Conservation (phyloP, 1,284 basidiomycete species). For the Athelia psychrophila region DNA sequence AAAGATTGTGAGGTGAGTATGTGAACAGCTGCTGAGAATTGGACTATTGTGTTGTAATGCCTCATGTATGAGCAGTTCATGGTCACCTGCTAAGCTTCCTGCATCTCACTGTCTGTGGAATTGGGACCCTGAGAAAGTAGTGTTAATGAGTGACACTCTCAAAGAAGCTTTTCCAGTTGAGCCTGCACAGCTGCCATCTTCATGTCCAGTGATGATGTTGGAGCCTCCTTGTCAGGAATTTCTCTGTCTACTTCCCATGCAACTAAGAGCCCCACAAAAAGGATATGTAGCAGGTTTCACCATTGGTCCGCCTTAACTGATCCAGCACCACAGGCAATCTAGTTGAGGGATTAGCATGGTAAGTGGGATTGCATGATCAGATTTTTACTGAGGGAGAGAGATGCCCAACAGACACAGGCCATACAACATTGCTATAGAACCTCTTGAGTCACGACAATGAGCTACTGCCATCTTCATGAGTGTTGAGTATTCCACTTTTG, state of each 20-base stretch:
- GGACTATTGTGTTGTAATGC: conserved; percentile 15
- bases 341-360: conserved; percentile 1
- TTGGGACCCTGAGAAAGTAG: conserved; percentile 6
- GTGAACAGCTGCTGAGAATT: conserved; percentile 16
- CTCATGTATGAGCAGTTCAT: conserved; percentile 14
- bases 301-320: conserved; percentile 24
- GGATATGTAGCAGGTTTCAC: conserved; percentile 12
- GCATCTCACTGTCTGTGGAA: conserved; percentile 4
- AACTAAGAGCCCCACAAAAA: conserved; percentile 16
- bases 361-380: not conserved
- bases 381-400: conserved; percentile 11
- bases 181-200: conserved; percentile 12
- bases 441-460: conserved; percentile 9
- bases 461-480: conserved; percentile 1
- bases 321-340: conserved; percentile 15
- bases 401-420: conserved; percentile 16
- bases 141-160: conserved; percentile 2
- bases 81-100: conserved; percentile 1
- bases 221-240: conserved; percentile 21
- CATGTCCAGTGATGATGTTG: conserved; percentile 8
- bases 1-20: conserved; percentile 17
- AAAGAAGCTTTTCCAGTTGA: conserved; percentile 9
- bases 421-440: conserved; percentile 13
- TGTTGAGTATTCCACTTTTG: conserved; percentile 17
- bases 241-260: conserved; percentile 19